Evolutionary conservation across 2,329 filamentous ascomycete species (phyloP).

Genomic region (Curvularia spicifera): DNA sequence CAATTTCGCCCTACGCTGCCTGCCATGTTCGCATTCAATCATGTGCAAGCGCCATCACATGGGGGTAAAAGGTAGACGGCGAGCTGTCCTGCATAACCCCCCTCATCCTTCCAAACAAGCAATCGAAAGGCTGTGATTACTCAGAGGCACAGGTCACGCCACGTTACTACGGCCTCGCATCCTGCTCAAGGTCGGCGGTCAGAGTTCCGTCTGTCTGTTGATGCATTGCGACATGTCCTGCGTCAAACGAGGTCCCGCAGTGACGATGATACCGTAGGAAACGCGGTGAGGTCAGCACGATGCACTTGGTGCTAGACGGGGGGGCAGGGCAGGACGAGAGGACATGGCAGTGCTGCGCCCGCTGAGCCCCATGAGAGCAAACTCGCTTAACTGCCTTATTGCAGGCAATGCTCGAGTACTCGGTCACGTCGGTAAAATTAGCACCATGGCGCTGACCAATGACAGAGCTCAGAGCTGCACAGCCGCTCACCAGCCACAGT

Average conservation of each 20-base stretch:
- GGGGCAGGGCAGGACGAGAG: background rate
- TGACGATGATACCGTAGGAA: conserved; percentile 19
- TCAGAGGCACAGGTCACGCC: conserved; percentile 9
- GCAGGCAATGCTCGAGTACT: conserved; percentile 36
- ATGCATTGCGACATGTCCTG: conserved; percentile 20
- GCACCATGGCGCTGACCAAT: conserved; percentile 24
- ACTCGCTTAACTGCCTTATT: conserved; percentile 26
- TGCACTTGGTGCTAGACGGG: conserved; percentile 12
- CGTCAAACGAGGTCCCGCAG: conserved; percentile 15
- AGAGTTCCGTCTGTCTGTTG: conserved; percentile 18
- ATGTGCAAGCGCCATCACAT: conserved; percentile 11
- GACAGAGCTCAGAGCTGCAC: conserved; percentile 19
- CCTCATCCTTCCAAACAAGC: background rate
- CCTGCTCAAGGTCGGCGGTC: conserved; percentile 25
- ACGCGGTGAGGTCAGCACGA: conserved; percentile 41
- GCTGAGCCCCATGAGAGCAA: conserved; percentile 17
- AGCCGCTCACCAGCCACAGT: conserved; percentile 39
- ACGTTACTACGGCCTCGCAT: conserved; percentile 12
- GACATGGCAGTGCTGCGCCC: conserved; percentile 23
- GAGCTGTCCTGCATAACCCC: conserved; percentile 6
- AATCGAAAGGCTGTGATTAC: conserved; percentile 14
- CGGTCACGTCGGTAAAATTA: conserved; percentile 24
- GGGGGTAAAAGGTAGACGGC: conserved; percentile 1
- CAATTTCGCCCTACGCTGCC: background rate
- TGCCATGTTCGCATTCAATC: conserved; percentile 14